phyloP scores from a whole-genome alignment of 1,284 basidiomycete genomes.

The Cryptococcus sp. region DNA sequence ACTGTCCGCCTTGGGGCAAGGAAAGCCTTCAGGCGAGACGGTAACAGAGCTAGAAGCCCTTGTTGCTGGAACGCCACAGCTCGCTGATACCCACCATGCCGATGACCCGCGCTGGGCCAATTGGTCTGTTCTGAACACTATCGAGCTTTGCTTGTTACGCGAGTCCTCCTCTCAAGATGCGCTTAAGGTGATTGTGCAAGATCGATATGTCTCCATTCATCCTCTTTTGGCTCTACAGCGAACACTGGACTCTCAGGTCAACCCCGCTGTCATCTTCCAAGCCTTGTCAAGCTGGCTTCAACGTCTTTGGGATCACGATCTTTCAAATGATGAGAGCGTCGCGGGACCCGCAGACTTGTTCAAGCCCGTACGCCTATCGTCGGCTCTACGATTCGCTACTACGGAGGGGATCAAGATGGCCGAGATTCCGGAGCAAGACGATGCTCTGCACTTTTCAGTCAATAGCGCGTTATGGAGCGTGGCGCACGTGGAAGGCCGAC shows the following conservation, averaged over 20 bases:
- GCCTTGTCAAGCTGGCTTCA: slow-evolving; percentile 30
- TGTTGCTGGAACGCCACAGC: slow-evolving; percentile 7
- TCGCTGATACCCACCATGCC: slow-evolving; percentile 13
- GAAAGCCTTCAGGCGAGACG: background rate
- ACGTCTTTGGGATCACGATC: slow-evolving; percentile 27
- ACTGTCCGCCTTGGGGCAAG: background rate
- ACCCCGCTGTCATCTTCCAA: slow-evolving; percentile 11
- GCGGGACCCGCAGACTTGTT: slow-evolving; percentile 34
- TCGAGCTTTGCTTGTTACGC: slow-evolving; percentile 27
- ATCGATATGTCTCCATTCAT: slow-evolving; percentile 5
- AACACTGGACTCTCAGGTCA: background rate
- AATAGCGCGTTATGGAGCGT: slow-evolving; percentile 29
- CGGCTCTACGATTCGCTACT: slow-evolving; percentile 28
- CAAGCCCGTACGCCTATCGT: slow-evolving; percentile 28
- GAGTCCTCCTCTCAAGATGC: background rate
- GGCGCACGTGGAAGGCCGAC: slow-evolving; percentile 8
- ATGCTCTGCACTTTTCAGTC: slow-evolving; percentile 33
- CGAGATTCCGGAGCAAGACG: slow-evolving; percentile 36
- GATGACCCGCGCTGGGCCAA: slow-evolving; percentile 26
- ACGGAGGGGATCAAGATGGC: slow-evolving; percentile 27
- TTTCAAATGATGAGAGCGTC: background rate
- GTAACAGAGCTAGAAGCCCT: background rate
- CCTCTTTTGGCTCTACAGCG: slow-evolving; percentile 9
- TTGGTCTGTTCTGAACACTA: slow-evolving; percentile 22
- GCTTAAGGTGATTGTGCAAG: slow-evolving; percentile 8